Base-by-base conservation (phyloP, 2,329 filamentous ascomycete species). In the Phoma sp. region DNA sequence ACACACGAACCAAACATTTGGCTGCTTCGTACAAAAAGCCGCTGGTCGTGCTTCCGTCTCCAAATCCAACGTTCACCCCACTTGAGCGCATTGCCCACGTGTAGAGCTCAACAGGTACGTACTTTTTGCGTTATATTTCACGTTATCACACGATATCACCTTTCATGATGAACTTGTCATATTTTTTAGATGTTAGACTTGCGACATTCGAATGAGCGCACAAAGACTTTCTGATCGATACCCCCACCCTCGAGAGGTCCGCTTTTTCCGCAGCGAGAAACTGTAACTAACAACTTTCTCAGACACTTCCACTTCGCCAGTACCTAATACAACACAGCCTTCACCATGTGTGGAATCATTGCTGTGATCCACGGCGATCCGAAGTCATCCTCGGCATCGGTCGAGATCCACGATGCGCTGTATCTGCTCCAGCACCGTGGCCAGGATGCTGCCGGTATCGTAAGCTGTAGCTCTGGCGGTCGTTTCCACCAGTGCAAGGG, bases 401-500 rank as follows among this genome's bases (percentile, higher is more conserved):
- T 76, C 42, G 76, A 78, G 57, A 73, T 78, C n/a, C 76, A 78
- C 59, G 76, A 77, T 67, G 76, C 76, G 18, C 62, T 74, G 21
- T 74, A 73, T 37, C 65, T 74, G 15, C 69, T 74, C 26, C 71
- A 74, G 56, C 71, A 92, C 73, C 84, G 90, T 68, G 91, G 91
- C 47, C 92, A 96, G 75, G 92, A 96, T 87, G 92, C 92, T 42
- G 90, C 87, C 49, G 92, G 92, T 60, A 93, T 96, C 64, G 86
- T 92, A 42, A 90, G 80, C 66, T 92, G 82, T 81, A 88, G 83
- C 64, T 83, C 80, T 12, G 90, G 90, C 29, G 92, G 93, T 57
- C 84, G 91, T 36, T 88, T 96, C 63, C 93, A 89, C 73, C 91
- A 96, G 73, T 89, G 90, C 80, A 97, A 97, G 78, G 92, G 92